A percentile compares a stretch with the other conserved stretches of the same genome.
Evolutionary conservation across 2,329 filamentous ascomycete genomes (phyloP).

Genomic region (Fusarium dlaminii): DNA sequence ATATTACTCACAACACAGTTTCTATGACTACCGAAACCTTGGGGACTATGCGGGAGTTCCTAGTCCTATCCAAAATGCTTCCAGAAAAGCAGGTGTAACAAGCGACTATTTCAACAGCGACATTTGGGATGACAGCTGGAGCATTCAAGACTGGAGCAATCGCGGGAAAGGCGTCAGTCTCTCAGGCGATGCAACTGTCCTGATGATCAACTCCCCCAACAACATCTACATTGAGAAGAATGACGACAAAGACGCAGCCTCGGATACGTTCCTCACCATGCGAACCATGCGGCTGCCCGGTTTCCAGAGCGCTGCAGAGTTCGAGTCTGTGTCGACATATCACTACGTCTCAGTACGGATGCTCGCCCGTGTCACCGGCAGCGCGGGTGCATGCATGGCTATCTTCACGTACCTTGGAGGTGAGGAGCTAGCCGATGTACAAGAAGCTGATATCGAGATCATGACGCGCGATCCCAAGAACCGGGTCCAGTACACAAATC

Average conservation of each 20-base stretch:
- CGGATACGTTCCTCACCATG: slow-evolving; percentile 58
- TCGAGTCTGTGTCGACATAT: slow-evolving; percentile 51
- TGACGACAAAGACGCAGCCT: slow-evolving; percentile 43
- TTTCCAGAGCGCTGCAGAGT: slow-evolving; percentile 61
- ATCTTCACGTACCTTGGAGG: slow-evolving; percentile 61
- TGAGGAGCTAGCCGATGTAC: slow-evolving; percentile 51
- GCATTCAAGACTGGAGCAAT: slow-evolving; percentile 54
- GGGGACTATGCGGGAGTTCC: slow-evolving; percentile 52
- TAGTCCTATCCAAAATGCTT: slow-evolving; percentile 41
- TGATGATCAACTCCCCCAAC: slow-evolving; percentile 54
- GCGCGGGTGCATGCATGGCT: slow-evolving; percentile 60
- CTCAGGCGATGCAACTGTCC: slow-evolving; percentile 42
- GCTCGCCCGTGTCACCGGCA: slow-evolving; percentile 60
- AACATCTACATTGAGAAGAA: slow-evolving; percentile 60
- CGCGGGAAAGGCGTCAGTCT: slow-evolving; percentile 44
- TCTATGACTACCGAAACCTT: slow-evolving; percentile 61
- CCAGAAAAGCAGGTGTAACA: slow-evolving; percentile 42
- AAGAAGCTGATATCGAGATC: slow-evolving; percentile 65
- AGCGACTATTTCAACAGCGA: slow-evolving; percentile 53
- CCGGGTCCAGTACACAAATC: slow-evolving; percentile 67
- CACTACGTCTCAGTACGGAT: slow-evolving; percentile 55
- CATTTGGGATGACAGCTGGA: slow-evolving; percentile 51
- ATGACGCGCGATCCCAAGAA: slow-evolving; percentile 57
- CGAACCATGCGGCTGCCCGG: slow-evolving; percentile 54
- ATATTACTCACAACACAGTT: slow-evolving; percentile 58